Evolutionary conservation across 441 rosid genomes (phyloP).

Genomic region (Brassica balearica): DNA sequence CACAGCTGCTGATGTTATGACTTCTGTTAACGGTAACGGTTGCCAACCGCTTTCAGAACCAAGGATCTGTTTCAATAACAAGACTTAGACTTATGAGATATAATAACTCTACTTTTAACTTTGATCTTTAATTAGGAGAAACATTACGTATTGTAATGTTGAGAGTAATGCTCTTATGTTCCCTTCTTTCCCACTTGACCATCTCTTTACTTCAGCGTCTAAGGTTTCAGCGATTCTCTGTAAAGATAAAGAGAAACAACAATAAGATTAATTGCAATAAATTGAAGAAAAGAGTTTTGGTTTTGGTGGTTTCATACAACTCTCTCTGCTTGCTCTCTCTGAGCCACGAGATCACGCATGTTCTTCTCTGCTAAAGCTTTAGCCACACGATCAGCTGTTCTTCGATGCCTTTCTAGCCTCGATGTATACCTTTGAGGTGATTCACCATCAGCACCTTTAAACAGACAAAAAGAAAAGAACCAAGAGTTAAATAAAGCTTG

Average conservation of each 20-base stretch:
- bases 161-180: slow-evolving; percentile 95
- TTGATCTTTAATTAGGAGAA: slow-evolving; percentile 12
- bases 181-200: slow-evolving; percentile 95
- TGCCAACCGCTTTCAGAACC: slow-evolving; percentile 94
- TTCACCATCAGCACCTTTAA: slow-evolving; percentile 74
- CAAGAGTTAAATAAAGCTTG: slow-evolving; percentile 17
- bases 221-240: slow-evolving; percentile 92
- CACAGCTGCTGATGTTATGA: slow-evolving; percentile 90
- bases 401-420: slow-evolving; percentile 82
- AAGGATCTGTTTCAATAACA: slow-evolving; percentile 66
- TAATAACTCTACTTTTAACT: neutral
- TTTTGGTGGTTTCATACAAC: slow-evolving; percentile 49
- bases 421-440: slow-evolving; percentile 95
- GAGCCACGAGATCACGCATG: slow-evolving; percentile 89
- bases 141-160: slow-evolving; percentile 94
- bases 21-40: slow-evolving; percentile 90
- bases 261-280: slow-evolving; percentile 18
- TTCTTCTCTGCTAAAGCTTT: slow-evolving; percentile 98
- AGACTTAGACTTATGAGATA: neutral
- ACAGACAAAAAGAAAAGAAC: slow-evolving; percentile 26
- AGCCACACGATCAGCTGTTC: slow-evolving; percentile 96
- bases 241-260: slow-evolving; percentile 32
- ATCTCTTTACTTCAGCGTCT: slow-evolving; percentile 93
- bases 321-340: slow-evolving; percentile 94
- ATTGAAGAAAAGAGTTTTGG: slow-evolving; percentile 20